phyloP scores from a whole-genome alignment of 2,329 filamentous ascomycete genomes.

The Botrytis fabae region DNA sequence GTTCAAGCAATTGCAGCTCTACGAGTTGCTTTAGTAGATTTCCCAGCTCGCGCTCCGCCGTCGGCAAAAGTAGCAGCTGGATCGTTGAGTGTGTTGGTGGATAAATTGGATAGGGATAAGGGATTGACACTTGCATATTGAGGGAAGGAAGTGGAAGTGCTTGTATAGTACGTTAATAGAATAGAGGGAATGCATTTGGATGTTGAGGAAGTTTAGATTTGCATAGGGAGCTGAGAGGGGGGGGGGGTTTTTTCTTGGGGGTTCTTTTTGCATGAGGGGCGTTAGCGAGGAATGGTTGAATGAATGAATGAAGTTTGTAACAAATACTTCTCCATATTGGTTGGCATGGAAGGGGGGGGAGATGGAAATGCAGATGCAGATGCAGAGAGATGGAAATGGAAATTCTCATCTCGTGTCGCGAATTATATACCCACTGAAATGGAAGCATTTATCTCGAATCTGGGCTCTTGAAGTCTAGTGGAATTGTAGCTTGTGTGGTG shows the following conservation, averaged over 20 bases:
- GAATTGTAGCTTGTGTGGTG: no score
- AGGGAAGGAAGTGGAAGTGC: background rate
- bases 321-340: background rate
- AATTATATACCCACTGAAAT: constrained; percentile 11
- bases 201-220: background rate
- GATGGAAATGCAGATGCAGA: background rate
- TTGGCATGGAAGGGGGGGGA: background rate
- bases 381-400: background rate
- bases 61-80: constrained; percentile 13
- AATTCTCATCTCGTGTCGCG: background rate
- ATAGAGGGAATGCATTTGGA: constrained; percentile 1
- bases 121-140: constrained; percentile 16
- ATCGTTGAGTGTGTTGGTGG: constrained; percentile 21
- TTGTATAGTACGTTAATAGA: constrained; percentile 9
- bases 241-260: background rate
- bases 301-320: background rate
- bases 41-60: constrained; percentile 50
- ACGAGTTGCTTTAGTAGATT: constrained; percentile 69
- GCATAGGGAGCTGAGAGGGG: background rate
- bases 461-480: no score
- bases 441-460: background rate
- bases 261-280: background rate
- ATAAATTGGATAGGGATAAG: constrained; percentile 25
- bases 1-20: constrained; percentile 71
- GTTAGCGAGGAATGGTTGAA: background rate